These are phyloP conservation scores for Talaromyces liani DNA, from an alignment of 495 filamentous ascomycete species.

Conservation along the genomic window DNA sequence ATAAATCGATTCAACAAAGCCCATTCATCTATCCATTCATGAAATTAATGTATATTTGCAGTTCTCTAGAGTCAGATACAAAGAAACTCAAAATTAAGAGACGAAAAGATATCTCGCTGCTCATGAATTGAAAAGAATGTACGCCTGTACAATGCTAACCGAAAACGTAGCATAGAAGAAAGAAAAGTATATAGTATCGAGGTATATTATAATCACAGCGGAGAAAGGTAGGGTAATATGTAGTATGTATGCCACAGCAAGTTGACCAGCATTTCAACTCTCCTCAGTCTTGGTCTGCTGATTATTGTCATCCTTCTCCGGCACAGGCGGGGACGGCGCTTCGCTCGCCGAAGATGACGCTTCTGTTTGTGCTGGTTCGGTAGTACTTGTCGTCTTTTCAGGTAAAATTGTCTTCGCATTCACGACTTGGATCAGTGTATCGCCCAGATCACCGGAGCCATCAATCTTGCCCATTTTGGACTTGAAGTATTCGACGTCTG, in stretches of 20 bases:
- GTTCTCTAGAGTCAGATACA: neutral
- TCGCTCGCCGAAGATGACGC: neutral
- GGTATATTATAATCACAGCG: neutral
- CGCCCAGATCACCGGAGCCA: constrained; percentile 65
- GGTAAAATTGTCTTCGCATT: constrained; percentile 44
- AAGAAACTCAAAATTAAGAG: neutral
- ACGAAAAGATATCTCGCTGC: neutral
- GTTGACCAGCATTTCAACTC: neutral
- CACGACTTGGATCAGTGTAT: constrained; percentile 60
- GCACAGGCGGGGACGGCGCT: constrained; percentile 1
- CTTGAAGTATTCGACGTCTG: constrained; percentile 73
- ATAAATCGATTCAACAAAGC: neutral
- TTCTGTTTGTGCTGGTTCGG: neutral
- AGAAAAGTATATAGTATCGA: neutral
- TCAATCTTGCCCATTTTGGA: constrained; percentile 68
- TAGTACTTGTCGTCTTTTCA: neutral
- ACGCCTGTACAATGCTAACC: neutral
- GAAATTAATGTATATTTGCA: neutral
- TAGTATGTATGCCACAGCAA: neutral
- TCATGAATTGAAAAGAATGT: neutral
- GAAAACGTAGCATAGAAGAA: neutral
- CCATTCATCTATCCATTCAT: neutral
- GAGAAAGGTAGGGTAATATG: neutral
- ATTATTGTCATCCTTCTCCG: constrained; percentile 5
- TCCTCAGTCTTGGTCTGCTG: neutral